Evolutionary conservation across 2,329 filamentous ascomycete species (phyloP).

Genomic region (Pleurostoma richardsiae): DNA sequence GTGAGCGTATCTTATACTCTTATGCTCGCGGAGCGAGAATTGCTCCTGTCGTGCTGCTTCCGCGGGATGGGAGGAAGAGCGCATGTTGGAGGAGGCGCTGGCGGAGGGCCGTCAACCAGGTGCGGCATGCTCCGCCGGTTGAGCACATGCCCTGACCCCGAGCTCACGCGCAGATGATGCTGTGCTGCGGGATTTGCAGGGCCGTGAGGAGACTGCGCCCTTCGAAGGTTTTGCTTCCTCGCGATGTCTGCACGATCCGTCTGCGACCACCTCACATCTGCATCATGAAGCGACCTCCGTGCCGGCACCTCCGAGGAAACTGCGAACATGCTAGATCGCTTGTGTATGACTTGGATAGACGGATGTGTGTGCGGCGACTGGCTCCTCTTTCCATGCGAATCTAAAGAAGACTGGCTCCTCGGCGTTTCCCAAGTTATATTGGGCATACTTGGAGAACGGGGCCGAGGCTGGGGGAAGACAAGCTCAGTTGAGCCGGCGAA

Average conservation of each 20-base stretch:
- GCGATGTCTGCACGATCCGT: neutral
- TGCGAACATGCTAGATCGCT: conserved; percentile 18
- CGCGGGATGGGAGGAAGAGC: conserved; percentile 49
- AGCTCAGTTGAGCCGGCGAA: conserved; percentile 7
- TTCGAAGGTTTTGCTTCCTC: neutral
- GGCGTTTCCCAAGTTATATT: conserved; percentile 5
- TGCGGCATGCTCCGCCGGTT: conserved; percentile 47
- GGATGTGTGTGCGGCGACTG: conserved; percentile 11
- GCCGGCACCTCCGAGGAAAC: conserved; percentile 10
- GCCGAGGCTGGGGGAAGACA: conserved; percentile 3
- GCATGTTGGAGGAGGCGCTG: conserved; percentile 48
- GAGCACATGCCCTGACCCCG: conserved; percentile 10
- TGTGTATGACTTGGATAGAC: conserved; percentile 10
- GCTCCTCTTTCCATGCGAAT: conserved; percentile 16
- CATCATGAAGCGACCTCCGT: conserved; percentile 8
- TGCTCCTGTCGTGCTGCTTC: conserved; percentile 12
- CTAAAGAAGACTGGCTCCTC: conserved; percentile 26
- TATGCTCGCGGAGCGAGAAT: neutral
- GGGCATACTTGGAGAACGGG: neutral
- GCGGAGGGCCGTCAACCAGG: conserved; percentile 44
- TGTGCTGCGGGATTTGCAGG: conserved; percentile 9
- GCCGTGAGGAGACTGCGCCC: conserved; percentile 4
- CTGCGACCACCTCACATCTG: no score
- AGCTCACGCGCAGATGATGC: conserved; percentile 15
- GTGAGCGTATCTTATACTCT: neutral